phyloP scores from a whole-genome alignment of 1,284 basidiomycete species.

The Cystobasidiaceae sp. region DNA sequence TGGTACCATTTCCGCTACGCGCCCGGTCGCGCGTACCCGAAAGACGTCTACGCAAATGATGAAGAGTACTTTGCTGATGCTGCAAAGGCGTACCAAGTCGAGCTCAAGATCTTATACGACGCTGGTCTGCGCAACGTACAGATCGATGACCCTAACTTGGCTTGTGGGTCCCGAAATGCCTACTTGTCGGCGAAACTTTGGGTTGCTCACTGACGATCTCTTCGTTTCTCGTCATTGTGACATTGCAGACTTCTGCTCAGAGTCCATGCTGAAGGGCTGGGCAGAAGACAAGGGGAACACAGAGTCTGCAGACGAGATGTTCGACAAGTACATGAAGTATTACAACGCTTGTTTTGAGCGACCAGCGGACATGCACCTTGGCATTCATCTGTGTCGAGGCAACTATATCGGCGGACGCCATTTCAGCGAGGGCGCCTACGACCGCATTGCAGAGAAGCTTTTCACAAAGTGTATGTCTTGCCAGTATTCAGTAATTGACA shows the following conservation, averaged over 20 bases:
- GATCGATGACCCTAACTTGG: constrained; percentile 58
- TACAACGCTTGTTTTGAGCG: constrained; percentile 59
- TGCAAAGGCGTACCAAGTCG: constrained; percentile 62
- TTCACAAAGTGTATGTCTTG: constrained; percentile 33
- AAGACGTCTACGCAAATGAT: constrained; percentile 59
- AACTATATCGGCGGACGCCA: constrained; percentile 54
- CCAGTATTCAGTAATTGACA: background rate
- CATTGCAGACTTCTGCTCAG: constrained; percentile 58
- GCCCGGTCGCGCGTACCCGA: constrained; percentile 53
- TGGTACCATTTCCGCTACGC: constrained; percentile 58
- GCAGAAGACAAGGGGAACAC: constrained; percentile 56
- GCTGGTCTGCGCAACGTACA: constrained; percentile 67
- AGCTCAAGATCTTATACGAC: constrained; percentile 65
- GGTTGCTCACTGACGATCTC: background rate
- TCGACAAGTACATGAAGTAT: constrained; percentile 56
- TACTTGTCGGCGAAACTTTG: too few species aligned
- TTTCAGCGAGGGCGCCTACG: constrained; percentile 69
- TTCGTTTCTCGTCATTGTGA: constrained; percentile 48
- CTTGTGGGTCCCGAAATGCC: too few species aligned
- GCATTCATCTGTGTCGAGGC: constrained; percentile 61
- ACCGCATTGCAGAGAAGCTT: constrained; percentile 61
- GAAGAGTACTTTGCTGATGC: constrained; percentile 70
- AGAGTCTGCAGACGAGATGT: constrained; percentile 54
- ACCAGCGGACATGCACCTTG: constrained; percentile 61
- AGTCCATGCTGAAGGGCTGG: constrained; percentile 63